A percentile compares a stretch with the other conserved stretches of the same genome.
Conservation (phyloP, 768 basidiomycete genomes). For the Lyophyllum atratum region DNA sequence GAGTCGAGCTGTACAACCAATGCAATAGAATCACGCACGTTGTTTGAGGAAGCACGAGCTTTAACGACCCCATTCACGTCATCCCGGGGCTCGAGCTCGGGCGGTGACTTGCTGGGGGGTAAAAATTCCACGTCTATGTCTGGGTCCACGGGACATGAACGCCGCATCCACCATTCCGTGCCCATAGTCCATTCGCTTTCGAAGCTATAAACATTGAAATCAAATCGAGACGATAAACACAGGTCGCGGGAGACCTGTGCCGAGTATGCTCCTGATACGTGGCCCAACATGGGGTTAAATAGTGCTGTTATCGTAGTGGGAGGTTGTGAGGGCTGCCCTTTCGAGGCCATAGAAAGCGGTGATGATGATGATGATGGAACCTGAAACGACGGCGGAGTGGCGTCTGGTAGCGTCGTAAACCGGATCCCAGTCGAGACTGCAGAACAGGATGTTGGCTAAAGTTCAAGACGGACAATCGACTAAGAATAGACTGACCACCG, state of each 20-base stretch:
- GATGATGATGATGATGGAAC: slow-evolving; percentile 39
- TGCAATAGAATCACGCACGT: slow-evolving; percentile 49
- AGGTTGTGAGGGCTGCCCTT: slow-evolving; percentile 61
- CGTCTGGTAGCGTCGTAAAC: slow-evolving; percentile 91
- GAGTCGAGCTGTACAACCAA: background rate
- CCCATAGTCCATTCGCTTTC: slow-evolving; percentile 97
- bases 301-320: slow-evolving; percentile 94
- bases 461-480: background rate
- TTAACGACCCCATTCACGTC: slow-evolving; percentile 84
- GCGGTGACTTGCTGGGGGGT: slow-evolving; percentile 8
- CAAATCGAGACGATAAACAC: slow-evolving; percentile 85
- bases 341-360: slow-evolving; percentile 32
- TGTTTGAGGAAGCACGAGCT: slow-evolving; percentile 85
- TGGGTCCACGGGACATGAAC: slow-evolving; percentile 38
- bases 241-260: slow-evolving; percentile 86
- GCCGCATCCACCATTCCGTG: slow-evolving; percentile 93
- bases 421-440: slow-evolving; percentile 90
- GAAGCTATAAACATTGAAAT: slow-evolving; percentile 96
- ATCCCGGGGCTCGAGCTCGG: slow-evolving; percentile 20
- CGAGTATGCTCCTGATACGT: slow-evolving; percentile 88
- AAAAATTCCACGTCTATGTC: slow-evolving; percentile 16
- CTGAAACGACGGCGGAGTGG: slow-evolving; percentile 66
- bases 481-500: slow-evolving; percentile 64
- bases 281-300: slow-evolving; percentile 96
- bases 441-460: background rate